phyloP scores from a whole-genome alignment of 441 rosid species.

The Rhodomyrtus psidioides region DNA sequence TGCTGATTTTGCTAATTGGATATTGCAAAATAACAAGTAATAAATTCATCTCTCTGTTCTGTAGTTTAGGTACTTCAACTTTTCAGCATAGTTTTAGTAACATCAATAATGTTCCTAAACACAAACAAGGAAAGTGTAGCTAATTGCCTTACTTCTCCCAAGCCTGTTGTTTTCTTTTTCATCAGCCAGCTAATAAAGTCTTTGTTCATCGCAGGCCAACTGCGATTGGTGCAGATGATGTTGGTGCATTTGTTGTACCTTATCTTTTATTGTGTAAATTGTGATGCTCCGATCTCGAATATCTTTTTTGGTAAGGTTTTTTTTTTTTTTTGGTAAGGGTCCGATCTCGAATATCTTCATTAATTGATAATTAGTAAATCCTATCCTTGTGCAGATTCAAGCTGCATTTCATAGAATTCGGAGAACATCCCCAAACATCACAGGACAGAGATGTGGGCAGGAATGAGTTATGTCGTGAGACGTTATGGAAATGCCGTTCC shows the following conservation, averaged over 20 bases:
- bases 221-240: accelerated
- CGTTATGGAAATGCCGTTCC: background rate
- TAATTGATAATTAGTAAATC: background rate
- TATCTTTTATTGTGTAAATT: background rate
- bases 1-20: background rate
- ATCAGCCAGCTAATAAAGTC: background rate
- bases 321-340: too few relatives aligned
- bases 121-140: background rate
- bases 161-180: background rate
- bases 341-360: background rate
- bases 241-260: background rate
- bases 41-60: too few relatives aligned
- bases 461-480: background rate
- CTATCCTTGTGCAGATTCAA: background rate
- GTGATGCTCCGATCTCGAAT: background rate
- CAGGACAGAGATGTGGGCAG: background rate
- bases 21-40: background rate
- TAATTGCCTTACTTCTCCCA: background rate
- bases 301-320: too few relatives aligned
- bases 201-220: background rate
- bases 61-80: background rate
- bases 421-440: background rate
- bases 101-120: background rate
- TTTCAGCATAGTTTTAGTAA: background rate
- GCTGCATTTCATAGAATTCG: background rate